phyloP scores from a whole-genome alignment of 169 alveolate genomes.

The Eimeria praecox region DNA sequence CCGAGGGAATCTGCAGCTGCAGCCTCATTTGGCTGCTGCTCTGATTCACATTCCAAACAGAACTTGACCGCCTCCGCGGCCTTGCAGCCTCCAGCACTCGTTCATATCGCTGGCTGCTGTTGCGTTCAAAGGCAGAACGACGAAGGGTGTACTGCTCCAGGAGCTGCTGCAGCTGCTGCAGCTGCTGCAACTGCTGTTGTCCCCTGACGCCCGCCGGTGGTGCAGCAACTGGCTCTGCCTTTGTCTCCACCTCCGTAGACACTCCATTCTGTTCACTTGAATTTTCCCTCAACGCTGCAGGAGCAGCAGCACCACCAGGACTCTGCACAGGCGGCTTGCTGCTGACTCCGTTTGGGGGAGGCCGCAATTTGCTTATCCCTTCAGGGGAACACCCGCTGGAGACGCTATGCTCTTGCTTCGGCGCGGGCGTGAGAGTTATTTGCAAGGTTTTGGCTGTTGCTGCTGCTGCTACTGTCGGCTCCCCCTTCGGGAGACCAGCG shows the following conservation, averaged over 20 bases:
- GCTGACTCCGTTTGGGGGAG: background rate
- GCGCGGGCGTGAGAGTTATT: conserved; percentile 27
- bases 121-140: conserved; percentile 35
- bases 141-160: conserved; percentile 9
- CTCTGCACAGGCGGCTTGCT: background rate
- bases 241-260: background rate
- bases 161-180: conserved; percentile 45
- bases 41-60: background rate
- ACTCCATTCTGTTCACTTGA: background rate
- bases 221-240: background rate
- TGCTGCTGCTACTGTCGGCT: background rate
- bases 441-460: background rate
- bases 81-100: conserved; percentile 6
- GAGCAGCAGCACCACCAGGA: background rate
- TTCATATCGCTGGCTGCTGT: conserved; percentile 40
- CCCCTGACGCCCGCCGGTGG: background rate
- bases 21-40: background rate
- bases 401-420: background rate
- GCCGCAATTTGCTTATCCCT: background rate
- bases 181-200: background rate
- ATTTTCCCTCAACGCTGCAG: background rate
- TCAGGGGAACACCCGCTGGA: background rate
- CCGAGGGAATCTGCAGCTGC: conserved; percentile 24
- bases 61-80: background rate
- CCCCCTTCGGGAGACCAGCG: background rate